phyloP scores from a whole-genome alignment of 2,329 filamentous ascomycete genomes.

The Hypoxylon sp. region DNA sequence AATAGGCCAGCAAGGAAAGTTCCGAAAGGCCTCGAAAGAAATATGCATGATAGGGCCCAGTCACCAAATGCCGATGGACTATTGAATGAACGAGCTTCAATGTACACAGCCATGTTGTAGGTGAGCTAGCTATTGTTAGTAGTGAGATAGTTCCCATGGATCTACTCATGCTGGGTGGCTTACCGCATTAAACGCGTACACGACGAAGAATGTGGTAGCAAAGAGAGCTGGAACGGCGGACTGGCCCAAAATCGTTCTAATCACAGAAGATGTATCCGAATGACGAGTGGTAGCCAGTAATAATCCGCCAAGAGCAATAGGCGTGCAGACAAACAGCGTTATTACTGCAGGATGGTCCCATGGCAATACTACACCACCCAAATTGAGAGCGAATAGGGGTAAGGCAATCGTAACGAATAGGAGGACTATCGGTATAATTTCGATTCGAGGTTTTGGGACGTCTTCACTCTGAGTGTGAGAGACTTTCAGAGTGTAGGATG shows the following conservation, averaged over 20 bases:
- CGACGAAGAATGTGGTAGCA: constrained; percentile 18
- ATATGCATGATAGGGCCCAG: constrained; percentile 31
- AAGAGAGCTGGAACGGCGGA: constrained; percentile 9
- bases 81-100: constrained; percentile 28
- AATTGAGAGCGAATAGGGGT: constrained; percentile 31
- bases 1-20: constrained; percentile 22
- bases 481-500: constrained; percentile 12
- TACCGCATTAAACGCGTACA: constrained; percentile 28
- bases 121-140: constrained; percentile 22
- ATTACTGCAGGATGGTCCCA: constrained; percentile 26
- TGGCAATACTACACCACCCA: constrained; percentile 18
- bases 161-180: neutral
- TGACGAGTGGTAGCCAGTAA: constrained; percentile 8
- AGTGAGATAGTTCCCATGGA: neutral
- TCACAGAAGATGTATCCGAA: constrained; percentile 6
- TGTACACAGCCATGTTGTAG: constrained; percentile 33
- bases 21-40: constrained; percentile 27
- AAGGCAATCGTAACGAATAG: constrained; percentile 26
- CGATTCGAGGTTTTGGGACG: constrained; percentile 20
- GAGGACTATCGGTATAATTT: constrained; percentile 16
- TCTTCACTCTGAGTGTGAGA: constrained; percentile 11
- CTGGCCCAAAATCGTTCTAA: neutral
- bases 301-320: constrained; percentile 22
- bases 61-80: constrained; percentile 25
- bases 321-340: constrained; percentile 22